These are phyloP conservation scores for Pseudogymnoascus sp. DNA, from an alignment of 2,329 filamentous ascomycete genomes.

Conservation along the genomic window DNA sequence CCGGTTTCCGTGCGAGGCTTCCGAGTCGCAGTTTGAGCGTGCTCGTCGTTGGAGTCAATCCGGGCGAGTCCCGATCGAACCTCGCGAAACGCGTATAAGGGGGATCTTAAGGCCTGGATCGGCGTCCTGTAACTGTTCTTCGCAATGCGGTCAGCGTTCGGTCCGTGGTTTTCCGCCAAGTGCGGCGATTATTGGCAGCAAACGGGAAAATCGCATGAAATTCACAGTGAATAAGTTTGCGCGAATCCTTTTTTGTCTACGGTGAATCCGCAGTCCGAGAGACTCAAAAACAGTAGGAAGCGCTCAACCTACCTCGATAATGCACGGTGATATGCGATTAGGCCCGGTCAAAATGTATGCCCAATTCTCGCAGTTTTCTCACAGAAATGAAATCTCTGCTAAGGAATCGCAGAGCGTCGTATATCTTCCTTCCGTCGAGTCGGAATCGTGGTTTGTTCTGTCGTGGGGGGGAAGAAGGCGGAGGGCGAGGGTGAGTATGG, in stretches of 20 bases:
- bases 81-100: background rate
- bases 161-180: background rate
- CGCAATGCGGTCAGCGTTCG: conserved; percentile 5
- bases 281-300: background rate
- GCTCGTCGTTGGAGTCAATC: background rate
- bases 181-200: background rate
- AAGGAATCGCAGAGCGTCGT: conserved; percentile 2
- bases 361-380: background rate
- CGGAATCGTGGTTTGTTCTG: conserved; percentile 1
- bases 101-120: conserved; percentile 4
- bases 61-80: background rate
- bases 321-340: conserved; percentile 1
- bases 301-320: background rate
- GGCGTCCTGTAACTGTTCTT: conserved; percentile 5
- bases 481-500: background rate
- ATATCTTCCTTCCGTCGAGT: background rate
- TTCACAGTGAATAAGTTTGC: background rate
- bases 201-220: background rate
- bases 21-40: conserved; percentile 1
- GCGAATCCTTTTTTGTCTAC: background rate
- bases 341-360: background rate
- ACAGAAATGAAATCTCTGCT: conserved; percentile 3
- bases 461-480: background rate
- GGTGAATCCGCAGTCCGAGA: background rate
- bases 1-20: background rate